Percentiles rank a stretch among this genome's conserved stretches.
Conservation (phyloP, 768 basidiomycete genomes). For the Lactifluus hygrophoroides region DNA sequence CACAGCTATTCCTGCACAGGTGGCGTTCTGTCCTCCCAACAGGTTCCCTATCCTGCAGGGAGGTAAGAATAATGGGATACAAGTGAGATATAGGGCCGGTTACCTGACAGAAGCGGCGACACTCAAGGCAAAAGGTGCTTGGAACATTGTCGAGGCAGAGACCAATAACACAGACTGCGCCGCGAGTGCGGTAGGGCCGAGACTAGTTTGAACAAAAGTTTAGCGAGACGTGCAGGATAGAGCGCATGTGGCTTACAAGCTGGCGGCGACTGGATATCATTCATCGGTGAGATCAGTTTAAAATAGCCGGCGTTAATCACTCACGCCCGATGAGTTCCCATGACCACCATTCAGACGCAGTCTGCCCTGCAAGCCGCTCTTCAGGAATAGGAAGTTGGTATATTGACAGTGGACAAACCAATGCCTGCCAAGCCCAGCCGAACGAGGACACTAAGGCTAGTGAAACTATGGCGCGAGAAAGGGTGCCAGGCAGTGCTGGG, state of each 20-base stretch:
- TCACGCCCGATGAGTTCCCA: constrained; percentile 75
- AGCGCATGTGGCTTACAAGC: constrained; percentile 31
- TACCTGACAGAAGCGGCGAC: constrained; percentile 83
- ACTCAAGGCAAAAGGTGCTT: constrained; percentile 75
- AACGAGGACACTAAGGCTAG: constrained; percentile 56
- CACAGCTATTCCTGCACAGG: constrained; percentile 63
- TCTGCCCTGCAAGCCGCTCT: constrained; percentile 42
- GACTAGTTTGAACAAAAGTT: constrained; percentile 32
- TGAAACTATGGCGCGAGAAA: constrained; percentile 53
- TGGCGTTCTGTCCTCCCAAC: constrained; percentile 69
- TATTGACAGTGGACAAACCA: constrained; percentile 31
- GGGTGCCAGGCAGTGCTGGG: constrained; percentile 80
- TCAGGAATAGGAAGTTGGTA: not conserved
- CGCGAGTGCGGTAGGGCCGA: constrained; percentile 77
- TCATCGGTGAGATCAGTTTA: not conserved
- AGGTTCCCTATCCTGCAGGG: constrained; percentile 71
- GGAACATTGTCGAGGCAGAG: constrained; percentile 68
- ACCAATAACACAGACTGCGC: constrained; percentile 81
- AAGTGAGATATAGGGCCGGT: constrained; percentile 13
- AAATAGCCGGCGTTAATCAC: constrained; percentile 18
- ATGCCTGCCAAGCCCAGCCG: constrained; percentile 79
- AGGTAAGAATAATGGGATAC: not conserved
- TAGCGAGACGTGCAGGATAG: constrained; percentile 8
- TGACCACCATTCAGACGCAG: constrained; percentile 93
- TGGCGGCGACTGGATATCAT: constrained; percentile 39